Conservation (phyloP, 169 alveolate genomes). For the Babesia caballi region DNA sequence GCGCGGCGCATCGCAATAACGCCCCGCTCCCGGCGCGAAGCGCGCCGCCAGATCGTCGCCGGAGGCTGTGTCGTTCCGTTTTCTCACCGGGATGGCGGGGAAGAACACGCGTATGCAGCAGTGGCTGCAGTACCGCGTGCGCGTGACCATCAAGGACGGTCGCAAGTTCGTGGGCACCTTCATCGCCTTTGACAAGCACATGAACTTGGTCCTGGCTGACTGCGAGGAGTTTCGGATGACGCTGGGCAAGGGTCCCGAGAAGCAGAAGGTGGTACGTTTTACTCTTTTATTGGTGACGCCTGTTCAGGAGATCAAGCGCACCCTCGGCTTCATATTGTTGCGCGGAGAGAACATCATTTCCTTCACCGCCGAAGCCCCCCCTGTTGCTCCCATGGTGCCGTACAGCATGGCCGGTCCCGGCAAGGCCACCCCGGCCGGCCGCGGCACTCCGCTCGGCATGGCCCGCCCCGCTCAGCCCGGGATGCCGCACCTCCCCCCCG, state of each 20-base stretch:
- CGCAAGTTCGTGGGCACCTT: conserved; percentile 95
- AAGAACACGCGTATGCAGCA: conserved; percentile 88
- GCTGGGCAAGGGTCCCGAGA: conserved; percentile 66
- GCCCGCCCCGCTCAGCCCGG: conserved; percentile 45
- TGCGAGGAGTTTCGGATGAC: conserved; percentile 95
- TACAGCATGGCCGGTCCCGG: conserved; percentile 70
- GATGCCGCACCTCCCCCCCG: conserved; percentile 53
- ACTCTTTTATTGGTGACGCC: neutral
- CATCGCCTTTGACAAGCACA: conserved; percentile 97
- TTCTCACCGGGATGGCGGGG: conserved; percentile 65
- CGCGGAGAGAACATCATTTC: conserved; percentile 98
- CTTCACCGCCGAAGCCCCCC: conserved; percentile 97
- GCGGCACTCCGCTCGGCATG: conserved; percentile 68
- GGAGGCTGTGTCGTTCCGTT: neutral
- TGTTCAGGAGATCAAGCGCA: conserved; percentile 89
- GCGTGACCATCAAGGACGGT: conserved; percentile 93
- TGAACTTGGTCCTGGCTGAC: conserved; percentile 96
- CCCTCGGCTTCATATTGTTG: conserved; percentile 92
- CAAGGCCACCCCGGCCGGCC: conserved; percentile 73
- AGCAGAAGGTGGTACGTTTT: conserved; percentile 45
- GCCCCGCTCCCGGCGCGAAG: neutral
- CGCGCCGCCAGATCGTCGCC: too few relatives aligned
- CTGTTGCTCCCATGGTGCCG: conserved; percentile 69
- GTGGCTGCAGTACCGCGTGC: conserved; percentile 94
- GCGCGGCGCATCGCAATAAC: neutral